Base-by-base conservation (phyloP, 2,329 filamentous ascomycete species). In the Cytospora piceae region DNA sequence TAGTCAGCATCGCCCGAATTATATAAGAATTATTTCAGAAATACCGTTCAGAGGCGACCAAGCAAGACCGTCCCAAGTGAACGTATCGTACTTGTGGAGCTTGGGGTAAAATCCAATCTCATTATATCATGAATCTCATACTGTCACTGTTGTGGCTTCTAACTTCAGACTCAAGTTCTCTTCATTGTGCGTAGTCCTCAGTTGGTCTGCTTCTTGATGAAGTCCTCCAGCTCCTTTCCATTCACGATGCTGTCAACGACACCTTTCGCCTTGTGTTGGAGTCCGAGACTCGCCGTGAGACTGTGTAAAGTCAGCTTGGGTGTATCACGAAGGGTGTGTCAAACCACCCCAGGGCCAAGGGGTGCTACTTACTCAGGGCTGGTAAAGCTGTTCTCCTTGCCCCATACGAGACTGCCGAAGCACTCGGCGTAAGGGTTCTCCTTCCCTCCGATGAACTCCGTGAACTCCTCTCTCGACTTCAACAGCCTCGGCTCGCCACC, bases 171-270 rank as follows among this genome's bases (percentile, higher is more conserved):
- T 24, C 11, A 24, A 8, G 9, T 29, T 27, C 24, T 7, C 17
- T 22, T 1, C 27, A 49, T 7, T 3, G 3, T 2, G 17, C 15
- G 11, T n/a, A 5, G 4, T 42, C 27, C 29, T 64, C 11, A 67
- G 2, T 66, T 46, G n/a, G 54, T 49, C 22, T 66, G 56, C 24
- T 68, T 42, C 53, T 68, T 58, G 39, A 68, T 68, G 22, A 66
- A 63, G 2, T 58, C 61, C 39, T 68, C 66, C 49, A 68, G 29
- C 31, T 68, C 66, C 39, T 61, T 68, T 5, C 66, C 63, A 20
- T 66, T 66, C 12, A 63, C 11, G 17, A 68, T 68, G 52, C 66
- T 68, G 60, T 68, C 66, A 22, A 68, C 63, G 5, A 68, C 66
- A 29, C 66, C 66, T 32, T 66, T 68, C 2, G 63, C 66, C 14